phyloP scores from a whole-genome alignment of 2,329 filamentous ascomycete species.

The Ceratocystis eucalypticola region DNA sequence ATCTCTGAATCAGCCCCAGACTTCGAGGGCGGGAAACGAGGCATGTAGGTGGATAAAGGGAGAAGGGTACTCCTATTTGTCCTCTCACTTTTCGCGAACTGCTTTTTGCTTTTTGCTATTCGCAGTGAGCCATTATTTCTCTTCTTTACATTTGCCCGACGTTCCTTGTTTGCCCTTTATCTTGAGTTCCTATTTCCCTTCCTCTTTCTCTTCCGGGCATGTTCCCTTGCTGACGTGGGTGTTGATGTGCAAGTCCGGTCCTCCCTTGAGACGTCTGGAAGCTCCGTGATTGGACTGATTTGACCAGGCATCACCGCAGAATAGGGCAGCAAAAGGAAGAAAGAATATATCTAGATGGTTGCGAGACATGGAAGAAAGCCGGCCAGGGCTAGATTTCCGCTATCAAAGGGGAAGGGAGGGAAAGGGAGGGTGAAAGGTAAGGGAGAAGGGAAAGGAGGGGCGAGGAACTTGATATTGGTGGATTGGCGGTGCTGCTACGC shows the following conservation, averaged over 20 bases:
- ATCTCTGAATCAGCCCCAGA: neutral
- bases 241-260: neutral
- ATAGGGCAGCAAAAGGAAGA: neutral
- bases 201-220: neutral
- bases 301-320: too few relatives aligned
- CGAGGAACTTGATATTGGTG: neutral
- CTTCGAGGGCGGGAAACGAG: neutral
- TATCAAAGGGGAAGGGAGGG: too few relatives aligned
- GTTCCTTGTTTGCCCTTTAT: neutral
- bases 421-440: too few relatives aligned
- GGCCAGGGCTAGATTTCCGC: too few relatives aligned
- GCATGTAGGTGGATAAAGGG: slow-evolving; percentile 1
- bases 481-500: neutral
- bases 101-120: neutral
- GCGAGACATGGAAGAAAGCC: neutral
- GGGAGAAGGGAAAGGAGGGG: too few relatives aligned
- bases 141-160: neutral
- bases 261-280: neutral
- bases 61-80: neutral
- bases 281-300: neutral
- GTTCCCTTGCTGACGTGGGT: neutral
- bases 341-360: slow-evolving; percentile 4
- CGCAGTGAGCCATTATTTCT: neutral
- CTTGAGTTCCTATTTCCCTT: neutral
- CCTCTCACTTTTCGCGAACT: neutral